These are phyloP conservation scores for Cyanodermella asteris DNA, from an alignment of 2,329 filamentous ascomycete species.

Conservation along the genomic window DNA sequence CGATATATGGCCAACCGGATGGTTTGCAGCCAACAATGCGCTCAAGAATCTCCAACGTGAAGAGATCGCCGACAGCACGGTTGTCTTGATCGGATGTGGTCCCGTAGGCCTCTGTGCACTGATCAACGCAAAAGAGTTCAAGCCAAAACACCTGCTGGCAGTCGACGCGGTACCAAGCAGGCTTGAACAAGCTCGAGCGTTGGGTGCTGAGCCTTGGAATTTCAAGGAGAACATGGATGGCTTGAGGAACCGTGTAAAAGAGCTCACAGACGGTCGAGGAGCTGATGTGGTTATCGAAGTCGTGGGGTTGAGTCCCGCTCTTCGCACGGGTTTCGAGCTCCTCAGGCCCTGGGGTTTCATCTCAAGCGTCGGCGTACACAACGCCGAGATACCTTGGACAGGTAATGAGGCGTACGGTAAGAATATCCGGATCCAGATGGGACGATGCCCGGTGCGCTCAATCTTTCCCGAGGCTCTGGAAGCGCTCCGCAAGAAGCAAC, in stretches of 20 bases:
- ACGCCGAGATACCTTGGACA: slow-evolving; percentile 43
- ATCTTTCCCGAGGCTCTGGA: slow-evolving; percentile 45
- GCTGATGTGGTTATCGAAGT: slow-evolving; percentile 67
- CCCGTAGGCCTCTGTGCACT: slow-evolving; percentile 70
- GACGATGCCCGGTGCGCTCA: slow-evolving; percentile 51
- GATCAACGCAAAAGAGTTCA: slow-evolving; percentile 52
- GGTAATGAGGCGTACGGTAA: slow-evolving; percentile 44
- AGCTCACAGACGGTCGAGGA: slow-evolving; percentile 56
- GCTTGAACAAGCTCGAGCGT: slow-evolving; percentile 45
- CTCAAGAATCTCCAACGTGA: slow-evolving; percentile 39
- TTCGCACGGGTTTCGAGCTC: slow-evolving; percentile 49
- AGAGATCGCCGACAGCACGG: slow-evolving; percentile 42
- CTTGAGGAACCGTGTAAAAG: slow-evolving; percentile 46
- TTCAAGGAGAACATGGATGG: slow-evolving; percentile 45
- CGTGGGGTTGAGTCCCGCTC: slow-evolving; percentile 45
- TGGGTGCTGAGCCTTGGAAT: slow-evolving; percentile 70
- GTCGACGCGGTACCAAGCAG: slow-evolving; percentile 58
- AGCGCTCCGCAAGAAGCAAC: slow-evolving; percentile 42
- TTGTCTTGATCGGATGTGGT: slow-evolving; percentile 68
- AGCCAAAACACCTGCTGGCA: slow-evolving; percentile 54
- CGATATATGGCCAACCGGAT: slow-evolving; percentile 78
- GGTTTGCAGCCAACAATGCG: slow-evolving; percentile 60
- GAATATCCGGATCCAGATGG: slow-evolving; percentile 54
- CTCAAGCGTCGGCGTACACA: slow-evolving; percentile 56
- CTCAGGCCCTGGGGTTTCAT: slow-evolving; percentile 52